phyloP scores from a whole-genome alignment of 2,329 filamentous ascomycete species.

The Hypoxylon sp. region DNA sequence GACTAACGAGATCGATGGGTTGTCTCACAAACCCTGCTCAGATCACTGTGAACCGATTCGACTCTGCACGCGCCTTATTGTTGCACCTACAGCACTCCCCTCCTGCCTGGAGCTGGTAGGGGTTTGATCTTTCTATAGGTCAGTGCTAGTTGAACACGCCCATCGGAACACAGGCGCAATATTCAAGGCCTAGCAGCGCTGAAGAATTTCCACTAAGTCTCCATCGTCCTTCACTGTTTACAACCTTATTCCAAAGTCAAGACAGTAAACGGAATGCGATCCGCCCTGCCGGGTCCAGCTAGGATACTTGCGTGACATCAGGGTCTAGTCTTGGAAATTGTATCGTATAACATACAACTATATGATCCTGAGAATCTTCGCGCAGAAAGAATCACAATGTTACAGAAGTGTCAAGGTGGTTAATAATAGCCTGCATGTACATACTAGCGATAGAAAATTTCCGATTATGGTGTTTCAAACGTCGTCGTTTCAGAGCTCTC shows the following conservation, averaged over 20 bases:
- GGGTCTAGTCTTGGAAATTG: slow-evolving; percentile 24
- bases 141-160: background rate
- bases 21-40: slow-evolving; percentile 34
- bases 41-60: slow-evolving; percentile 22
- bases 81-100: background rate
- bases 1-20: slow-evolving; percentile 12
- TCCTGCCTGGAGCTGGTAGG: background rate
- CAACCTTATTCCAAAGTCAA: background rate
- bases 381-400: background rate
- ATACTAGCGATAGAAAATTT: slow-evolving; percentile 3
- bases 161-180: background rate
- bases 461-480: slow-evolving; percentile 8
- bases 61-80: slow-evolving; percentile 9
- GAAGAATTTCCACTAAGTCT: background rate
- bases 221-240: background rate
- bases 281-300: slow-evolving; percentile 8
- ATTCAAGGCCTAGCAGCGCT: slow-evolving; percentile 3
- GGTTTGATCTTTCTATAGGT: background rate
- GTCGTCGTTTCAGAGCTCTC: slow-evolving; percentile 14
- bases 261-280: slow-evolving; percentile 17
- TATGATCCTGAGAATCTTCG: background rate
- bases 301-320: slow-evolving; percentile 14
- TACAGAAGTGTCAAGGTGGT: background rate
- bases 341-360: slow-evolving; percentile 19
- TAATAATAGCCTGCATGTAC: background rate